Percentiles rank a stretch among this genome's conserved stretches.
phyloP scores from a whole-genome alignment of 208 protist species.

The Porcisia hertigi region DNA sequence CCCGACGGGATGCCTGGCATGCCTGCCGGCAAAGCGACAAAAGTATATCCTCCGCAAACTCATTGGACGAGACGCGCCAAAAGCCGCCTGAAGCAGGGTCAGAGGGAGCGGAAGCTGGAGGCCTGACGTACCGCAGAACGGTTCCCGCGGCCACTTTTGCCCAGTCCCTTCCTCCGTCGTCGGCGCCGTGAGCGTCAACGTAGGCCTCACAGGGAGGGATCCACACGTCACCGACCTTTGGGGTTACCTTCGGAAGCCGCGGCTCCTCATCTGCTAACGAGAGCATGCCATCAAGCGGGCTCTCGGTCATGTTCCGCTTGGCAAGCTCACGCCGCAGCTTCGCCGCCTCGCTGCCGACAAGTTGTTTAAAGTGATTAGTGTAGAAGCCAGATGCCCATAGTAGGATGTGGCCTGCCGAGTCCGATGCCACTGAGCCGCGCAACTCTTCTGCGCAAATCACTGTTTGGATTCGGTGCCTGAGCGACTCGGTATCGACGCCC shows the following conservation, averaged over 20 bases:
- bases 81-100: neutral
- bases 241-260: slow-evolving; percentile 13
- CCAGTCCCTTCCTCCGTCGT: slow-evolving; percentile 7
- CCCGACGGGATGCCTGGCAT: slow-evolving; percentile 40
- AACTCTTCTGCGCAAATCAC: slow-evolving; percentile 39
- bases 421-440: slow-evolving; percentile 27
- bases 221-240: slow-evolving; percentile 38
- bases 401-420: slow-evolving; percentile 38
- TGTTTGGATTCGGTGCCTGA: slow-evolving; percentile 34
- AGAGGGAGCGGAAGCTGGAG: neutral
- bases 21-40: slow-evolving; percentile 56
- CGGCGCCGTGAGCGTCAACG: slow-evolving; percentile 4
- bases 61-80: slow-evolving; percentile 22
- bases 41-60: slow-evolving; percentile 61
- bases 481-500: neutral
- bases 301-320: slow-evolving; percentile 45
- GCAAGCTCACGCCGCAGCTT: slow-evolving; percentile 45
- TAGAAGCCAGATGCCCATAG: slow-evolving; percentile 55
- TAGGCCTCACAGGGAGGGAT: slow-evolving; percentile 41
- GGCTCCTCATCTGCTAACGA: slow-evolving; percentile 26
- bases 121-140: slow-evolving; percentile 33
- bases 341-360: slow-evolving; percentile 39
- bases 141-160: slow-evolving; percentile 27
- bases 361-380: slow-evolving; percentile 24
- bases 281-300: slow-evolving; percentile 31